Base-by-base conservation (phyloP, 345 rosid genomes). In the Eucalyptus cladocalyx region DNA sequence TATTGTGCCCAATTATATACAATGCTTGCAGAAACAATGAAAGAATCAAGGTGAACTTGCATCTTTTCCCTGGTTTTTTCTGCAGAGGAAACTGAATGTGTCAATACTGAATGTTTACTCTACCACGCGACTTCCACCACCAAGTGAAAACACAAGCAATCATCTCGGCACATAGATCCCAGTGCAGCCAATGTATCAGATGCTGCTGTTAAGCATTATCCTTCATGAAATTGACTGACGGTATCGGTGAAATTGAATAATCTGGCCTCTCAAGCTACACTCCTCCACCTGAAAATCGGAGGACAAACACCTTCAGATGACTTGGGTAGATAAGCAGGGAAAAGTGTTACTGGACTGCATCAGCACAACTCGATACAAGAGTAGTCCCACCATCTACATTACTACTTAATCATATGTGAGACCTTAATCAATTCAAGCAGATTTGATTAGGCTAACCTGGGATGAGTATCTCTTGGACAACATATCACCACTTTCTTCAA, bases 401-500 rank as follows among this genome's bases (percentile, higher is more conserved):
- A 32, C 80, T 42, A 72, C 81, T 72, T 37, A 45, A 72, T 72
- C 81, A 37, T 62, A 62, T 30, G 72, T 30, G 72, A 62, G 72
- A 62, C 32, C 17, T 30, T 34, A 62, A 62, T 62, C 34, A 9
- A 87, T 23, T 53, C 24, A 80, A 50, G 87, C 67, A 42, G 76
- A 76, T 67, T 80, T 60, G 87, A 50, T 19, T 21, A 80, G 87
- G 65, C 92, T 87, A 90, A 96, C 99, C 95, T 96, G 99, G 49
- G 93, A 91, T 87, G 88, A 89, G 58, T 93, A 89, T 58, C 95
- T 91, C 89, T 88, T 92, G 17, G 90, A 94, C 54, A 96, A 92
- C 76, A 94, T 65, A 87, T 92, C 92, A 86, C 96, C 95, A 34
- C 97, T 95, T 90, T 96, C 99, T 94, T 94, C 95, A 62, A 94